Conservation (phyloP, 495 filamentous ascomycete species). For the Daldinia vernicosa region DNA sequence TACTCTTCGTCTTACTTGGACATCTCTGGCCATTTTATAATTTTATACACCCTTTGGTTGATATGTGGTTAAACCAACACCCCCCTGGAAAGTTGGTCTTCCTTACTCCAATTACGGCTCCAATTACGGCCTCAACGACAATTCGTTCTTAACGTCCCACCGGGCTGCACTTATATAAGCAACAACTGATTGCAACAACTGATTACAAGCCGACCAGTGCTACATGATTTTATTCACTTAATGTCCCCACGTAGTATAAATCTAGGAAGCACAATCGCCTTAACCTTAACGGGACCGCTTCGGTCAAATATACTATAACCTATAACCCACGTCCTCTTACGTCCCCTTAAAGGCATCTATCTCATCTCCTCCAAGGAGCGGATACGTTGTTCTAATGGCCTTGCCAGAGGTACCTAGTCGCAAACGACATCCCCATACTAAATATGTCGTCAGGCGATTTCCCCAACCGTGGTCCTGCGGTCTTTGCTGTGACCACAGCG, state of each 20-base stretch:
- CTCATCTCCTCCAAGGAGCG: slow-evolving; percentile 24
- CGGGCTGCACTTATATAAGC: slow-evolving; percentile 14
- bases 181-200: slow-evolving; percentile 5
- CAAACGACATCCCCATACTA: slow-evolving; percentile 32
- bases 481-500: slow-evolving; percentile 77
- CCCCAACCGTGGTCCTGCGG: slow-evolving; percentile 68
- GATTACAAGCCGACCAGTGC: slow-evolving; percentile 8
- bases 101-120: slow-evolving; percentile 1
- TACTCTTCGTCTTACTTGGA: slow-evolving; percentile 2
- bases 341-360: slow-evolving; percentile 13
- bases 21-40: not conserved
- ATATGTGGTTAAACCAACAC: slow-evolving; percentile 3
- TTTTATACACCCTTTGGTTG: not conserved
- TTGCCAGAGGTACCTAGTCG: slow-evolving; percentile 34
- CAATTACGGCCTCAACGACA: slow-evolving; percentile 13
- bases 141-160: not conserved
- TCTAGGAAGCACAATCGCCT: slow-evolving; percentile 9
- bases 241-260: slow-evolving; percentile 25
- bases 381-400: slow-evolving; percentile 40
- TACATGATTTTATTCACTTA: slow-evolving; percentile 22
- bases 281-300: slow-evolving; percentile 8
- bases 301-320: slow-evolving; percentile 26
- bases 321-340: no score
- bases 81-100: slow-evolving; percentile 3
- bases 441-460: slow-evolving; percentile 42